Base-by-base conservation (phyloP, 2,329 filamentous ascomycete species). In the Paracorniculantispora psalliotae region DNA sequence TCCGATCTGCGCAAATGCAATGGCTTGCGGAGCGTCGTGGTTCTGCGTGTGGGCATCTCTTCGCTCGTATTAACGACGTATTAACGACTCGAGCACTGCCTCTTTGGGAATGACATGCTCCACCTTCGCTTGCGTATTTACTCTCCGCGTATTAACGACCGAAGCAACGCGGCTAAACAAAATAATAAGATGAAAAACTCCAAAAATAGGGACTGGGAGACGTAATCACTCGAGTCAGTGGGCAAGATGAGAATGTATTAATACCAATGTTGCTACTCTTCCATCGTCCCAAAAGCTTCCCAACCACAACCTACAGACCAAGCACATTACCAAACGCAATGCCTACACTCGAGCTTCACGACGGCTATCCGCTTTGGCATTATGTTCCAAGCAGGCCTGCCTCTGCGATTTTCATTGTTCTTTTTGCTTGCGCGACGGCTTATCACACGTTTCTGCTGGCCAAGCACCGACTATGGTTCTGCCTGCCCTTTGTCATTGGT, bases 391-490 rank as follows among this genome's bases (percentile, higher is more conserved):
- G 77, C 0, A 57, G 81, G 1, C 70, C 73, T 0, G 77, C 75
- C 0, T 80, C 78, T 2, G 66, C 77, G 19, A 67, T 78, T 12
- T 81, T 82, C 60, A 65, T 70, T 4, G 58, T 75, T 28, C 64
- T 83, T 1, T 83, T 82, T 64, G 56, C 64, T 21, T 48, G 74
- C 9, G 64, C 75, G 12, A 78, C 79, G 1, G 51, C 67, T 0
- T 63, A 68, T 4, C 80, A 84, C 63, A 61, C 64, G 1, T 77
- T 68, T 59, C 72, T 75, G 48, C 67, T 81, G 30, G 63, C 75
- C 35, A 74, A 71, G 30, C 73, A 74, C 25, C 68, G 73, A 37
- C 77, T 74, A 46, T 81, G 78, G 76, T 83, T 79, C 66, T 80
- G 79, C 63, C 70, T 77, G 9, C 72, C 77, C 0, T 75, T 81